Percentiles rank a stretch among this genome's conserved stretches.
These are phyloP conservation scores for Microascus cirrosus DNA, from an alignment of 2,329 filamentous ascomycete genomes.

Conservation along the genomic window DNA sequence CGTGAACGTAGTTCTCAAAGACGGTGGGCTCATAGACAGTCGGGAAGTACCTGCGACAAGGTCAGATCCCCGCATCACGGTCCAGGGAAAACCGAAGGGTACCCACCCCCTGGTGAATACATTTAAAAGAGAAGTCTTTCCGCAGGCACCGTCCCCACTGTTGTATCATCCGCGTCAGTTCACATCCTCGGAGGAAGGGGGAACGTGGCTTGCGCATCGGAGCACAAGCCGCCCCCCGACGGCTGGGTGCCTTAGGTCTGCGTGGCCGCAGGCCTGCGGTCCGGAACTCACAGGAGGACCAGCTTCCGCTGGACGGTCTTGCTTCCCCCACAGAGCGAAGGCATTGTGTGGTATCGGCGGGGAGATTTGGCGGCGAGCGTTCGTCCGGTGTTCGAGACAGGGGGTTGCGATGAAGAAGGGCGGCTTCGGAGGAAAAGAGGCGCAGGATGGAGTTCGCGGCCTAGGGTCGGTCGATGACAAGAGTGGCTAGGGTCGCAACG, in stretches of 20 bases:
- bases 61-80: background rate
- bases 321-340: constrained; percentile 51
- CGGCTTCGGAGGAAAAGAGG: background rate
- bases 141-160: constrained; percentile 90
- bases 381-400: background rate
- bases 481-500: background rate
- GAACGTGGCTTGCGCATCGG: background rate
- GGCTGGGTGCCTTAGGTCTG: background rate
- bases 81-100: background rate
- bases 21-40: constrained; percentile 98
- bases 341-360: constrained; percentile 5
- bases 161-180: background rate
- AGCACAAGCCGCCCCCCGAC: background rate
- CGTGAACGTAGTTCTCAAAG: constrained; percentile 98
- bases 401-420: background rate
- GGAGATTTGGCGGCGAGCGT: background rate
- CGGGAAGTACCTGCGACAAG: constrained; percentile 66
- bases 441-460: background rate
- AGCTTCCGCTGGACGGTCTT: constrained; percentile 94
- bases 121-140: constrained; percentile 93
- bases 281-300: constrained; percentile 60
- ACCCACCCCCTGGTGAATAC: constrained; percentile 94
- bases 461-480: background rate
- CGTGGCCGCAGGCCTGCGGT: background rate
- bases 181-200: background rate